These are phyloP conservation scores for Fraxinus nigra DNA, from an alignment of 305 asterid species.

Conservation along the genomic window DNA sequence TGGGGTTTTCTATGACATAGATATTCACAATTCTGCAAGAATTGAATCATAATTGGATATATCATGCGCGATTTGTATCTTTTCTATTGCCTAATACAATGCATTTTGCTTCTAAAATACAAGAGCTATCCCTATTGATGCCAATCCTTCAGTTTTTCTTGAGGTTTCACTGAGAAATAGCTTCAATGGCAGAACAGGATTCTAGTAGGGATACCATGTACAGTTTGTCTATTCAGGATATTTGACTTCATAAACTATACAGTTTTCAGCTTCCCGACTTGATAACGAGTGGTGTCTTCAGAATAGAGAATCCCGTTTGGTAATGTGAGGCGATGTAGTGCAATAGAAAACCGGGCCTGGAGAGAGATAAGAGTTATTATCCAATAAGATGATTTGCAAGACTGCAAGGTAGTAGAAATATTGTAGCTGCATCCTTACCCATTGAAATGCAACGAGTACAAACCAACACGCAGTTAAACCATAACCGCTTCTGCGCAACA, in stretches of 20 bases:
- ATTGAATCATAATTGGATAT: neutral
- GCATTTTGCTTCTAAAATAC: neutral
- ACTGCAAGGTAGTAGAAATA: constrained; percentile 7
- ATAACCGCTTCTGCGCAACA: constrained; percentile 59
- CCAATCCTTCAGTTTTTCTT: neutral
- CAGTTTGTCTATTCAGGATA: neutral
- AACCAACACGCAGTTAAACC: constrained; percentile 87
- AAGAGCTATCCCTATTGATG: neutral
- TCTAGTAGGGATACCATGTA: neutral
- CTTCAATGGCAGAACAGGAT: constrained; percentile 5
- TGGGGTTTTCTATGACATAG: neutral
- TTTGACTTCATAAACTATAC: constrained; percentile 24
- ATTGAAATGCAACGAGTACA: constrained; percentile 84
- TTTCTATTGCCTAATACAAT: neutral
- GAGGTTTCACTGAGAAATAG: neutral
- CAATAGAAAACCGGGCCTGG: constrained; percentile 72
- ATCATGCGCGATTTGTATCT: neutral
- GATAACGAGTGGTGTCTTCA: constrained; percentile 36
- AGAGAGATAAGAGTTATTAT: constrained; percentile 8
- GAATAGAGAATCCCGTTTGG: constrained; percentile 54
- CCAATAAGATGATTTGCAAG: neutral
- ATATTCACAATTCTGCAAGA: neutral
- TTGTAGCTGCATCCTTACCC: constrained; percentile 46
- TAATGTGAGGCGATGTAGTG: constrained; percentile 61
- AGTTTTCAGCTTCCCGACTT: constrained; percentile 41